Evolutionary conservation across 2,329 filamentous ascomycete genomes (phyloP), one percentile per base, ranked within the genome.

Genomic region (Verticillium nonalfalfae): DNA sequence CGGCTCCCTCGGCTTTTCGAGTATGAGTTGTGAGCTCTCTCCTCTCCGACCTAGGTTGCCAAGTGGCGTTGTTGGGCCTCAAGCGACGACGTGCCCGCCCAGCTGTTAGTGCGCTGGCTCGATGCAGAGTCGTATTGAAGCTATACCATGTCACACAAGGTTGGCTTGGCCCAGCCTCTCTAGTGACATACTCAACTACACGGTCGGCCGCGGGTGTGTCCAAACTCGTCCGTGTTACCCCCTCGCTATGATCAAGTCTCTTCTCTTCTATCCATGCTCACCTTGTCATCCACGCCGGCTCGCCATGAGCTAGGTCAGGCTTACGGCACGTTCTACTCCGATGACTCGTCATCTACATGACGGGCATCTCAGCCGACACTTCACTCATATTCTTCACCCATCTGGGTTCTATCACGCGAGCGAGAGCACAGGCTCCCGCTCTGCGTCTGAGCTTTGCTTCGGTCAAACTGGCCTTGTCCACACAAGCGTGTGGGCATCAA

Each of bases 21-120:
- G n/a, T 7, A n/a, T n/a, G 9, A 50, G 7, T n/a, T 50, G 45
- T 21, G 7, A 26, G 18, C 59, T 58, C 56, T 59, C 21, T 63
- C 60, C 60, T 36, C 35, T 62, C 38, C 60, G 61, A 36, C 59
- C 35, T 21, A 59, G 61, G 60, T 18, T 31, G 36, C 58, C 35
- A 56, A 2, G n/a, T n/a, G n/a, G 45, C 7, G 45, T 50, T 50
- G 45, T 50, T 50, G 45, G n/a, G 45, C 18, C 45, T 21, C 45
- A 50, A 50, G 45, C 45, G n/a, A 50, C 18, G 21, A 50, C 18
- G 21, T 21, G 45, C 7, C 18, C 10, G 18, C n/a, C 45, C 45
- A 50, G 45, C 9, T 50, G 18, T 50, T 50, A 50, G 45, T 50
- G 45, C 45, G 15, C 45, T 50, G 45, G 18, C n/a, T 26, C n/a